Base-by-base conservation (phyloP, 352 stramenopile genomes). In the Phytophthora cactorum region DNA sequence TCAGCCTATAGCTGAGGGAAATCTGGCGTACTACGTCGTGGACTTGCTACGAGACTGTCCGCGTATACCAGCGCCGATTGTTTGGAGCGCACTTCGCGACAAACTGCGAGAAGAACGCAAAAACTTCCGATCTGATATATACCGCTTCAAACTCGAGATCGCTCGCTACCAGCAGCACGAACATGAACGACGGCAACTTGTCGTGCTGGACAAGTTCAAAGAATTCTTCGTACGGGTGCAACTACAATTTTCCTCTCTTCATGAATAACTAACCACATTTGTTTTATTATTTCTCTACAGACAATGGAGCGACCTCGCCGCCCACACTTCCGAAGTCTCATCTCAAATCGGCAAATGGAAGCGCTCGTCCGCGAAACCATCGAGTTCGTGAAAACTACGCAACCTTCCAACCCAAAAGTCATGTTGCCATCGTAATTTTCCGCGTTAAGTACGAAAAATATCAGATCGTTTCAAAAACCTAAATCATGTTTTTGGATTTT, bases 271-370 rank as follows among this genome's bases (percentile, higher is more conserved):
- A 56, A 31, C 39, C 9, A 39, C 10, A 5, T 28, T 1, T 22
- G 22, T 22, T 49, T 11, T 57, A 4, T 32, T 39, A 17, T 52
- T 32, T 27, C 11, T 31, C 15, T 50, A 34, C 28, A 73, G 66
- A 61, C 59, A 15, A 73, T 89, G 10, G 80, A 88, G 52, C 65
- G 72, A 14, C 79, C 82, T 1, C 61, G 52, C 1, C 63, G 72
- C 1, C 82, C 82, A 31, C 82, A 89, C 54, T 90, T 90, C 58
- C 78, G 78, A 66, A 89, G 82, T 32, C 55, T 90, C 44, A 84
- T 90, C 41, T 85, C 82, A 11, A 75, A 78, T 34, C 74, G 76
- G 39, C 85, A 86, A 59, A 89, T 90, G 79, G 82, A 90, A 67
- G 44, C 55, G 29, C 64, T 90, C 47, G 77, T 90, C 49, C 79